These are phyloP conservation scores for Bimuria novae-zelandiae DNA, from an alignment of 2,329 filamentous ascomycete genomes.

Conservation along the genomic window DNA sequence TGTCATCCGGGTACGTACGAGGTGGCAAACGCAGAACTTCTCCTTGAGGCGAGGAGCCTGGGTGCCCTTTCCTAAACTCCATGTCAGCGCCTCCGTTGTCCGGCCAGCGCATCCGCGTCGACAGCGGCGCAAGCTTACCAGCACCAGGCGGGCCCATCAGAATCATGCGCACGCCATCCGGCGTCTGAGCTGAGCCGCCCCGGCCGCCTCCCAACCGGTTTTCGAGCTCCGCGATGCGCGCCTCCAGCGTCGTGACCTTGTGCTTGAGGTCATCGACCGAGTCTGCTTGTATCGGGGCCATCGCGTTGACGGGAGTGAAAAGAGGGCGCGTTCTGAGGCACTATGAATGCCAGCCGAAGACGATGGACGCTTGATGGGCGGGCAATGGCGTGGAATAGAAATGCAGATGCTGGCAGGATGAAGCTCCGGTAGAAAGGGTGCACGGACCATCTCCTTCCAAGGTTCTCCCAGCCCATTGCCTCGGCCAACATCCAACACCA, in stretches of 20 bases:
- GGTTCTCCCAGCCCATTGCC: neutral
- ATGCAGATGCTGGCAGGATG: constrained; percentile 7
- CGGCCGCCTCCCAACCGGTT: constrained; percentile 60
- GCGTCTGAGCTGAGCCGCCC: constrained; percentile 44
- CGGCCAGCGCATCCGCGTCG: neutral
- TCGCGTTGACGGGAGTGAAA: constrained; percentile 51
- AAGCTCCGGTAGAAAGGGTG: constrained; percentile 11
- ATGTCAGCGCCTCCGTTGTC: constrained; percentile 27
- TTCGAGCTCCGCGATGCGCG: constrained; percentile 85
- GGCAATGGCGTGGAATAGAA: constrained; percentile 22
- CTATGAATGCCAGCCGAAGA: constrained; percentile 5
- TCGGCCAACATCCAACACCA: neutral
- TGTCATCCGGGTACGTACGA: constrained; percentile 64
- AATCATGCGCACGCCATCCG: constrained; percentile 86
- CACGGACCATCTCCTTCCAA: constrained; percentile 3
- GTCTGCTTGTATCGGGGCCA: constrained; percentile 87
- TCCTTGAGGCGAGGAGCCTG: constrained; percentile 98
- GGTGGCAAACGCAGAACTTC: constrained; percentile 94
- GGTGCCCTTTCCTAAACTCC: constrained; percentile 84
- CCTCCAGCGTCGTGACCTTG: constrained; percentile 81
- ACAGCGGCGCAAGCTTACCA: constrained; percentile 64
- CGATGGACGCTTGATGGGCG: constrained; percentile 16
- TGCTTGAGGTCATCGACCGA: constrained; percentile 80
- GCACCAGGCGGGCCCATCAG: constrained; percentile 96
- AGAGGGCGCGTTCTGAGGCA: constrained; percentile 16